Evolutionary conservation across 169 alveolate species (phyloP).

Genomic region (Plasmodium relictum): DNA sequence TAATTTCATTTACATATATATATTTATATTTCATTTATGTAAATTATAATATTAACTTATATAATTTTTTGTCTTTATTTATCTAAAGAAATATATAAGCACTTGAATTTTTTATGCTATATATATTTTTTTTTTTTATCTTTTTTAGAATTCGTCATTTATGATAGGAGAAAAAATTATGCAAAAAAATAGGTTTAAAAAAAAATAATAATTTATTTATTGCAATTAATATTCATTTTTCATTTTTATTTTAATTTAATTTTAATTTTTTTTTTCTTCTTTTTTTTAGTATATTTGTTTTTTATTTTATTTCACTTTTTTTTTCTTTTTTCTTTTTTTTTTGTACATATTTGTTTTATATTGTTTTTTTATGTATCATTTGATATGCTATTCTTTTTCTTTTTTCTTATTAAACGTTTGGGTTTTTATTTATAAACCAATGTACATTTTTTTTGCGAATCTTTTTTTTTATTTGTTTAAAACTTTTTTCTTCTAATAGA

Average conservation of each 20-base stretch:
- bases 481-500: constrained; percentile 54
- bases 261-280: not conserved
- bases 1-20: not conserved
- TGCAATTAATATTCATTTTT: not conserved
- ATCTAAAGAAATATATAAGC: not conserved
- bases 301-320: not conserved
- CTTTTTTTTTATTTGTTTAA: constrained; percentile 42
- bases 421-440: constrained; percentile 56
- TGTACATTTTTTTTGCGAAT: constrained; percentile 50
- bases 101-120: not conserved
- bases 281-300: constrained; percentile 18
- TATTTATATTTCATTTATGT: too few relatives aligned
- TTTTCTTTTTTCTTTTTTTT: not conserved
- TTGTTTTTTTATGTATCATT: not conserved
- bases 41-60: too few relatives aligned
- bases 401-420: constrained; percentile 1
- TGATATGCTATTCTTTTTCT: not conserved
- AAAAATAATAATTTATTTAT: constrained; percentile 13
- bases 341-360: not conserved
- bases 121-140: not conserved
- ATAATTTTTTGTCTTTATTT: not conserved
- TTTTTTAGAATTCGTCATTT: constrained; percentile 59
- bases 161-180: constrained; percentile 70
- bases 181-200: constrained; percentile 37
- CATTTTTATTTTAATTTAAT: not conserved